Evolutionary conservation across 129 eudicot species (phyloP).

Genomic region (Saposhnikovia divaricata): DNA sequence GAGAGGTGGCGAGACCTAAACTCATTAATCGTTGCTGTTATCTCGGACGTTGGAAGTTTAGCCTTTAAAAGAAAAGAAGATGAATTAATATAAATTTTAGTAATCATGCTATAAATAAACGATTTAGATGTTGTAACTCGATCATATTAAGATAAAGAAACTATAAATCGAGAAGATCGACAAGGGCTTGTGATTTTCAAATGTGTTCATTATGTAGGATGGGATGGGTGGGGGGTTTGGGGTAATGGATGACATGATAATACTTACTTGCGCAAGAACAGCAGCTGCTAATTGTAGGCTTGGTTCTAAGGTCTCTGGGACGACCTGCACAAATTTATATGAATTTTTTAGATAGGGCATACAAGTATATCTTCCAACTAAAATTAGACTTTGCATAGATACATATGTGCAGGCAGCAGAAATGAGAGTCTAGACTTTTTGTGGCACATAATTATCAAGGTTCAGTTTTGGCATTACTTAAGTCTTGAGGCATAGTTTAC

Average conservation of each 20-base stretch:
- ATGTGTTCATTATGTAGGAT: neutral
- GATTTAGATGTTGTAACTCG: neutral
- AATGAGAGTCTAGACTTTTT: neutral
- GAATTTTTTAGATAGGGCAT: slow-evolving; percentile 1
- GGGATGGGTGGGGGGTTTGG: neutral
- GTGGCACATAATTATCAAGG: neutral
- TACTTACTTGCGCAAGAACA: slow-evolving; percentile 91
- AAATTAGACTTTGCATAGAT: neutral
- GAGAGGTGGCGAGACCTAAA: slow-evolving; percentile 94
- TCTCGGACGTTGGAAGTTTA: slow-evolving; percentile 87
- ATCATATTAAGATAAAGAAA: neutral
- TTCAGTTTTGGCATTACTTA: neutral
- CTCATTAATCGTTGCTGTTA: slow-evolving; percentile 85
- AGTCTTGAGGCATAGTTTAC: neutral
- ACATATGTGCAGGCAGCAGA: neutral
- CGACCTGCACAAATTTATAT: slow-evolving; percentile 51
- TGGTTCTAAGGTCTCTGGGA: slow-evolving; percentile 98
- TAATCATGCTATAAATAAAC: neutral
- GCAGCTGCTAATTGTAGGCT: slow-evolving; percentile 98
- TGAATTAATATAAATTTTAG: neutral
- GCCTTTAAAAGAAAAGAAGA: slow-evolving; percentile 38
- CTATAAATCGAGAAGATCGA: neutral
- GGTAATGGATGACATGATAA: neutral
- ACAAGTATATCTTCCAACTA: neutral
- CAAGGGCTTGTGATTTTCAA: neutral